Percentiles rank a stretch among this genome's conserved stretches.
These are phyloP conservation scores for Helotiales sp. DNA, from an alignment of 2,329 filamentous ascomycete genomes.

Conservation along the genomic window DNA sequence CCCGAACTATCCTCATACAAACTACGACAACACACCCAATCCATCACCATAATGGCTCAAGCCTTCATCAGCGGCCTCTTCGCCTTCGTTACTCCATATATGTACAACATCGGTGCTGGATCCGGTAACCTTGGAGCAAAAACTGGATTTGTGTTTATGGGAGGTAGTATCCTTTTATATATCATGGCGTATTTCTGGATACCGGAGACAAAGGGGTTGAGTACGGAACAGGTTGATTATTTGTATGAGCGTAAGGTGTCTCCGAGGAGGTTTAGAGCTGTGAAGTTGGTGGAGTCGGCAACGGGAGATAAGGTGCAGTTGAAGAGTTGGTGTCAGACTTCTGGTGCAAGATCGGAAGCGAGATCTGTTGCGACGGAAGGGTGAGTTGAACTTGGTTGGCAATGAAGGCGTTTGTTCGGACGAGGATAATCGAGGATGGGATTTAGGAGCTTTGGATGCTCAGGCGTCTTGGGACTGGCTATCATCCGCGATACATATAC, in stretches of 20 bases:
- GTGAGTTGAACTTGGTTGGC: background rate
- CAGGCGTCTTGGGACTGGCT: background rate
- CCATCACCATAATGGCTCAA: conserved; percentile 18
- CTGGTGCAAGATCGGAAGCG: too few species aligned
- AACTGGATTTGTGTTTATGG: conserved; percentile 43
- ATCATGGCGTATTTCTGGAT: conserved; percentile 45
- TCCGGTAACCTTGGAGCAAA: conserved; percentile 40
- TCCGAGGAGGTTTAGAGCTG: conserved; percentile 10
- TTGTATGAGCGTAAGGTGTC: conserved; percentile 13
- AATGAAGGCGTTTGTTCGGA: background rate
- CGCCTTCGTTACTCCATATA: conserved; percentile 38
- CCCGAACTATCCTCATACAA: conserved; percentile 24
- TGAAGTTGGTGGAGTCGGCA: background rate
- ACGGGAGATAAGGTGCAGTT: background rate
- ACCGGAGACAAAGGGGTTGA: conserved; percentile 54
- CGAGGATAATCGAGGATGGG: background rate
- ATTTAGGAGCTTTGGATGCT: background rate
- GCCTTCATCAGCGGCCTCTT: conserved; percentile 28
- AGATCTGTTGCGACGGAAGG: background rate
- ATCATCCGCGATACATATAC: background rate
- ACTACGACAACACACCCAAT: conserved; percentile 24
- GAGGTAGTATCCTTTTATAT: conserved; percentile 38
- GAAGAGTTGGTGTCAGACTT: background rate
- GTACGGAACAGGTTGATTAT: conserved; percentile 47
- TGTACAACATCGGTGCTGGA: conserved; percentile 44